Conservation (phyloP, 257 asterid genomes). For the Solanum dulcamara region DNA sequence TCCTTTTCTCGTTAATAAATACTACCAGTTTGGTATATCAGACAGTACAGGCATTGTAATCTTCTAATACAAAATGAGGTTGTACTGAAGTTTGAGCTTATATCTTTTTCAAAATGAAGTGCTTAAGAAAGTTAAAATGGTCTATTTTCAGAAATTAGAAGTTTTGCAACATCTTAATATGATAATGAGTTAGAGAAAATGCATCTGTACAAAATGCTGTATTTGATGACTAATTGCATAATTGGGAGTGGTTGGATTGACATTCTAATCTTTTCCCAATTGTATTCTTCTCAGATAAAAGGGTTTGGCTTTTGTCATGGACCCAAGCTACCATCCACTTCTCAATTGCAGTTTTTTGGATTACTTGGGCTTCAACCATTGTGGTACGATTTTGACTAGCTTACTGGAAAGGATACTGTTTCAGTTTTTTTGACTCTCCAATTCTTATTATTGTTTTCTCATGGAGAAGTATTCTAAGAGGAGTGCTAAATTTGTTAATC, state of each 20-base stretch:
- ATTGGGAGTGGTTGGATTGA: neutral
- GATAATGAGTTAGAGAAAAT: neutral
- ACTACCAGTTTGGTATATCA: neutral
- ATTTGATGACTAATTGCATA: neutral
- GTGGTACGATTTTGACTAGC: constrained; percentile 36
- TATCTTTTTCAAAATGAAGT: neutral
- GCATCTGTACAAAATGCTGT: neutral
- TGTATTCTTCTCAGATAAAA: constrained; percentile 44
- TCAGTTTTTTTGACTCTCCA: neutral
- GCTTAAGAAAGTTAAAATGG: neutral
- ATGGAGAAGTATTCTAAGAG: neutral
- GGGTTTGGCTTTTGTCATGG: constrained; percentile 74
- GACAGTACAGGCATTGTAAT: neutral
- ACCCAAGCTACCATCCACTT: constrained; percentile 57
- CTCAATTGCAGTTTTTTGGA: constrained; percentile 66
- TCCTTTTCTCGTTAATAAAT: neutral
- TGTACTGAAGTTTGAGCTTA: neutral
- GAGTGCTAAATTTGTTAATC: neutral
- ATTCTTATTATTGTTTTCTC: neutral
- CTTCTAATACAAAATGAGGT: neutral
- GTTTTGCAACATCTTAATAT: neutral
- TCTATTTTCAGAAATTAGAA: neutral
- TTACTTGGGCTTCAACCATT: constrained; percentile 81
- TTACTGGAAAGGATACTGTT: neutral
- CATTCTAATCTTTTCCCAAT: neutral